These are phyloP conservation scores for Gardenia jasminoides DNA, from an alignment of 257 asterid genomes.

Conservation along the genomic window DNA sequence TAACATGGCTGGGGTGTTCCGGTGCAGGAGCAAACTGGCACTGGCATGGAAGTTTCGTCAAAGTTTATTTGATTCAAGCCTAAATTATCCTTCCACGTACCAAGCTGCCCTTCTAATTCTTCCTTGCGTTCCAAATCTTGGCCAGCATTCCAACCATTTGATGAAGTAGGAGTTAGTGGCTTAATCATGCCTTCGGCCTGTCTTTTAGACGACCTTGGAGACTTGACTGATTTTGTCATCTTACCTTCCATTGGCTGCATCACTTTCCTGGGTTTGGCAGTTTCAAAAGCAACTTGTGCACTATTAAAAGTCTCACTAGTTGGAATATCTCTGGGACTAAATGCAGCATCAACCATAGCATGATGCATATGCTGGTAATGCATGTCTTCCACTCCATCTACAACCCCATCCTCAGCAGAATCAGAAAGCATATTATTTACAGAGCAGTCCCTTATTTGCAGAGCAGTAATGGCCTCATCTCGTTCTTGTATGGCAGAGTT, in stretches of 20 bases:
- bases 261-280: slow-evolving; percentile 49
- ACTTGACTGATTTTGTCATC: slow-evolving; percentile 40
- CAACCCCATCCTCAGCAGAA: slow-evolving; percentile 43
- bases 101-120: slow-evolving; percentile 50
- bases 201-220: slow-evolving; percentile 49
- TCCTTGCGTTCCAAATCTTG: slow-evolving; percentile 50
- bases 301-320: slow-evolving; percentile 31
- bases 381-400: slow-evolving; percentile 44
- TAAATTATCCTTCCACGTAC: slow-evolving; percentile 71
- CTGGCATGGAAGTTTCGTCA: slow-evolving; percentile 88
- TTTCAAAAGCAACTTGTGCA: slow-evolving; percentile 45
- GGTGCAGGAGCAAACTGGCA: slow-evolving; percentile 86
- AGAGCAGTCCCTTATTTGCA: slow-evolving; percentile 54
- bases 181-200: slow-evolving; percentile 42
- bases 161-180: slow-evolving; percentile 38
- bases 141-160: slow-evolving; percentile 44
- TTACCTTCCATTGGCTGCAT: slow-evolving; percentile 55
- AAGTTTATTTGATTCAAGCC: slow-evolving; percentile 74
- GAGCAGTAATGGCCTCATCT: slow-evolving; percentile 69
- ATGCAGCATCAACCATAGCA: slow-evolving; percentile 34
- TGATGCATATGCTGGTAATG: slow-evolving; percentile 46
- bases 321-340: slow-evolving; percentile 43
- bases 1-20: slow-evolving; percentile 93
- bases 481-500: slow-evolving; percentile 74
- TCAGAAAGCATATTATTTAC: slow-evolving; percentile 42